phyloP scores from a whole-genome alignment of 1,284 basidiomycete species.

The Microbotryum silenes-acaulis region DNA sequence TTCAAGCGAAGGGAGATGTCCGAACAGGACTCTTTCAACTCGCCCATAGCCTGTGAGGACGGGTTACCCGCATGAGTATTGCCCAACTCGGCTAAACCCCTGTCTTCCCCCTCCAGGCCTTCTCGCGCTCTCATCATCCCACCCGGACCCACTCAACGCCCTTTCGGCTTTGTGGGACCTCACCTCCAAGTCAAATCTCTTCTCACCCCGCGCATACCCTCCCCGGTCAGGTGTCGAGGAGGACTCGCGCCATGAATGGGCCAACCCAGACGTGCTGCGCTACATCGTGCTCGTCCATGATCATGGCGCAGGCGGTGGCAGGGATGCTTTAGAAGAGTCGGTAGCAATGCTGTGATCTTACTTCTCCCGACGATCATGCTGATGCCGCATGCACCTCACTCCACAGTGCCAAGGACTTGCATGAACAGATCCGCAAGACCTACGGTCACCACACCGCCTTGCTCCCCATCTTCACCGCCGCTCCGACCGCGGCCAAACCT shows the following conservation, averaged over 20 bases:
- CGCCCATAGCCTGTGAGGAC: constrained; percentile 17
- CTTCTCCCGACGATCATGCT: neutral
- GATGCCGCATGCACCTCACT: neutral
- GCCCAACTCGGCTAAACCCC: neutral
- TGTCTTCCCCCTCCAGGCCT: constrained; percentile 13
- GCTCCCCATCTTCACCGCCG: constrained; percentile 28
- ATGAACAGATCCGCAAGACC: constrained; percentile 33
- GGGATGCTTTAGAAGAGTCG: constrained; percentile 24
- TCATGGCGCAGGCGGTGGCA: constrained; percentile 7
- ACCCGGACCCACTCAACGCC: constrained; percentile 37
- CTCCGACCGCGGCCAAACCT: neutral
- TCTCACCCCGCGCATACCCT: constrained; percentile 20
- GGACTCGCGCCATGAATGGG: constrained; percentile 18
- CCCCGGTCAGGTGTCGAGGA: constrained; percentile 14
- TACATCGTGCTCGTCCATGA: constrained; percentile 38
- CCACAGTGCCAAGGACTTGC: constrained; percentile 21
- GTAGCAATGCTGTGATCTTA: neutral
- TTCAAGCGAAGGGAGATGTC: constrained; percentile 16
- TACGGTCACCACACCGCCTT: constrained; percentile 35
- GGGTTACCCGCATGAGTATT: too few species aligned
- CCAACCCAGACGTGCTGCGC: constrained; percentile 31
- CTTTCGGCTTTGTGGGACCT: constrained; percentile 35
- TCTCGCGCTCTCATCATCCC: constrained; percentile 34
- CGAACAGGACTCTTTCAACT: constrained; percentile 21
- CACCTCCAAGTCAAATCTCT: constrained; percentile 27